Conservation (phyloP, 2,329 filamentous ascomycete genomes). For the Chrysosporium queenslandicum region DNA sequence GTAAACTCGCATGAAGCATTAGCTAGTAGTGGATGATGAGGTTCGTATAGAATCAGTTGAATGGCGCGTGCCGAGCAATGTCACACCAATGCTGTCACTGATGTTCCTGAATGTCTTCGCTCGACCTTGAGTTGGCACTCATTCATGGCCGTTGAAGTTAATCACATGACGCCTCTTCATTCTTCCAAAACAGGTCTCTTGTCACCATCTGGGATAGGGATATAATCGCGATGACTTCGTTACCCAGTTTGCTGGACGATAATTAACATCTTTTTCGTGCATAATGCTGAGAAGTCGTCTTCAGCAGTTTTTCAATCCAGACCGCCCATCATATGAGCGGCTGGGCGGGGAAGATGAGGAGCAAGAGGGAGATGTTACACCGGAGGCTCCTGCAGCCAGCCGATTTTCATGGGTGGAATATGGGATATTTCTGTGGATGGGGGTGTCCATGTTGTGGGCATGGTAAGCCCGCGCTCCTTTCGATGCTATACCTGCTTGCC, state of each 20-base stretch:
- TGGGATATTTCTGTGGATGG: conserved; percentile 70
- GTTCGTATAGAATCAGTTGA: too few species aligned
- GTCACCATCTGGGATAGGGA: background rate
- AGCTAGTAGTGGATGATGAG: too few species aligned
- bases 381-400: conserved; percentile 8
- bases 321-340: conserved; percentile 26
- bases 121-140: too few species aligned
- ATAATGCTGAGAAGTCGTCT: conserved; percentile 28
- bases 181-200: background rate
- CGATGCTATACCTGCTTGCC: background rate
- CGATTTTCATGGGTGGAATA: conserved; percentile 80
- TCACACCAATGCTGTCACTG: too few species aligned
- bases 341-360: conserved; percentile 19
- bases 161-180: background rate
- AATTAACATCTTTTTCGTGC: background rate
- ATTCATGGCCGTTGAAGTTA: too few species aligned
- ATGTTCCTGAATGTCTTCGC: too few species aligned
- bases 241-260: background rate
- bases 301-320: conserved; percentile 26
- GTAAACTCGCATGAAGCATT: too few species aligned
- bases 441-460: conserved; percentile 92
- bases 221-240: background rate
- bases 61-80: too few species aligned
- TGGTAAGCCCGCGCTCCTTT: conserved; percentile 51
- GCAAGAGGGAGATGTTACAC: conserved; percentile 22